Conservation (phyloP, 1,284 basidiomycete genomes). For the Kwoniella shivajii region DNA sequence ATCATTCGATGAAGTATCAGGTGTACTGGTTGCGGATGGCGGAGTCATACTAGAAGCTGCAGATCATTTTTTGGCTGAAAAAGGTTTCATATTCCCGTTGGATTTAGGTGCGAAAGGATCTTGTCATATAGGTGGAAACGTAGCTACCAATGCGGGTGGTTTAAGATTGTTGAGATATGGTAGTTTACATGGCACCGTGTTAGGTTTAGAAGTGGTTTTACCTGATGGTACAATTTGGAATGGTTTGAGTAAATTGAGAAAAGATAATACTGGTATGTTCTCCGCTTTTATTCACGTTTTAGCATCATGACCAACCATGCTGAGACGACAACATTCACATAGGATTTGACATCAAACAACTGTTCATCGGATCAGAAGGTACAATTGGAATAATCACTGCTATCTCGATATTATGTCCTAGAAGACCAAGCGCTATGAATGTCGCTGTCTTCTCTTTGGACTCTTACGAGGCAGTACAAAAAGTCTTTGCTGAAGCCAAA, state of each 20-base stretch:
- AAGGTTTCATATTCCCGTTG: conserved; percentile 95
- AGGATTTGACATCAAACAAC: conserved; percentile 98
- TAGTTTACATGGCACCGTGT: conserved; percentile 89
- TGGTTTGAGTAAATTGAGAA: conserved; percentile 76
- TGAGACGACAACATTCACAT: too few relatives aligned
- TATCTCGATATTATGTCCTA: conserved; percentile 92
- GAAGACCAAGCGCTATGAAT: conserved; percentile 69
- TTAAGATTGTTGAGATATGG: conserved; percentile 92
- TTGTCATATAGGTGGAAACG: conserved; percentile 98
- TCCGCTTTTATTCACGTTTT: too few relatives aligned
- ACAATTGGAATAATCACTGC: conserved; percentile 94
- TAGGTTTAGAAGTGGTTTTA: conserved; percentile 96
- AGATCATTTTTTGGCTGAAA: conserved; percentile 80
- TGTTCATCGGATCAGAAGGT: conserved; percentile 97
- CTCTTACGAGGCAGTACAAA: conserved; percentile 61
- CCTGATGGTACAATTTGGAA: conserved; percentile 95
- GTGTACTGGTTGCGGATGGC: conserved; percentile 69
- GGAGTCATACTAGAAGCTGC: conserved; percentile 93
- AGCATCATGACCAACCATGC: too few relatives aligned
- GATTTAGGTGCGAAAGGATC: conserved; percentile 98
- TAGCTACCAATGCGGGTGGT: conserved; percentile 97
- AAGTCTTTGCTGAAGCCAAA: conserved; percentile 60
- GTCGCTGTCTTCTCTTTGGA: conserved; percentile 61
- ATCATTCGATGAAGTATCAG: conserved; percentile 87
- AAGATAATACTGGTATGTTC: conserved; percentile 92